Evolutionary conservation across 371 early-diverging fungal species (phyloP).

Genomic region (Mortierella sp.): DNA sequence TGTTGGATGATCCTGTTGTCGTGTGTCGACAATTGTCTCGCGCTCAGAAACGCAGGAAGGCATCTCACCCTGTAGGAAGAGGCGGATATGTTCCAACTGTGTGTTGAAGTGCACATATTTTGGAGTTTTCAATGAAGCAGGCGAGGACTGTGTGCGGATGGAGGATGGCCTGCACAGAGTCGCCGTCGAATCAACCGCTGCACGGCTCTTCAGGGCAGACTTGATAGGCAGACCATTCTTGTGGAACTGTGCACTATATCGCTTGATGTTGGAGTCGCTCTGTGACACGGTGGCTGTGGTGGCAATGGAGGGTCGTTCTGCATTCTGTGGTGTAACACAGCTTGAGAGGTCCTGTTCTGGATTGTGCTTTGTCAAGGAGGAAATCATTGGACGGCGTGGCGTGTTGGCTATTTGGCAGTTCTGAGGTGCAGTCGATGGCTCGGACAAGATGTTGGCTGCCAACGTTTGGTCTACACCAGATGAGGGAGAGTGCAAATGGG

Average conservation of each 20-base stretch:
- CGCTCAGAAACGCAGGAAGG: constrained; percentile 65
- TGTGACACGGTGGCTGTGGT: not conserved
- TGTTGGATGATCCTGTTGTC: constrained; percentile 43
- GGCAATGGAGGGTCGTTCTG: constrained; percentile 5
- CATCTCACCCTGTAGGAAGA: constrained; percentile 66
- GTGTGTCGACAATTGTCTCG: constrained; percentile 55
- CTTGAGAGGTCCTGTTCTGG: constrained; percentile 13
- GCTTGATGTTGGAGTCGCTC: not conserved
- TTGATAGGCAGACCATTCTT: constrained; percentile 37
- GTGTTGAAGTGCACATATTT: constrained; percentile 68
- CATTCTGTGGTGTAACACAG: too few species aligned
- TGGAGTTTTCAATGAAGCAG: constrained; percentile 56
- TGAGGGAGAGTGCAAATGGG: constrained; percentile 18
- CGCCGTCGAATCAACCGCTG: not conserved
- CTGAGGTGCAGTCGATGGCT: constrained; percentile 20
- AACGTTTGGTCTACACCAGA: not conserved
- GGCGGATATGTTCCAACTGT: constrained; percentile 67
- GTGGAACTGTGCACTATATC: constrained; percentile 25
- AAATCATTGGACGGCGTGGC: constrained; percentile 18
- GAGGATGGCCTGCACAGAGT: constrained; percentile 3
- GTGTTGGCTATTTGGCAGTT: constrained; percentile 23
- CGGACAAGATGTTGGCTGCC: not conserved
- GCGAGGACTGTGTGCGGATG: constrained; percentile 51
- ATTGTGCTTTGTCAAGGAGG: constrained; percentile 13
- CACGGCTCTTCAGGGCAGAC: constrained; percentile 26